phyloP scores from a whole-genome alignment of 2,329 filamentous ascomycete genomes.

The Colletotrichum liaoningense region DNA sequence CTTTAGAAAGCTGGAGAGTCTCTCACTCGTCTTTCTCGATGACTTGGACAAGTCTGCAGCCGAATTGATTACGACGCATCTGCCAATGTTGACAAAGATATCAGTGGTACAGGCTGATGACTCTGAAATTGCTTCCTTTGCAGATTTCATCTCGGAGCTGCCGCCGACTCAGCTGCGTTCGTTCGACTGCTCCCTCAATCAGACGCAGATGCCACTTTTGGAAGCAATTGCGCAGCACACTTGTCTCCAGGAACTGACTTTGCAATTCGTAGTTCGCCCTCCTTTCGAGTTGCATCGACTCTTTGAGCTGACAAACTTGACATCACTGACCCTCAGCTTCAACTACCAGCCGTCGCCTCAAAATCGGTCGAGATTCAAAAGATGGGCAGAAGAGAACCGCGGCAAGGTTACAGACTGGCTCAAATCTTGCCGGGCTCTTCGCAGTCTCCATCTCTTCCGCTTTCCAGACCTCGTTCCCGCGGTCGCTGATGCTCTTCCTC shows the following conservation, averaged over 20 bases:
- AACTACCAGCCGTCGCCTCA: background rate
- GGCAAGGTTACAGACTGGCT: background rate
- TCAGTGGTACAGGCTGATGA: background rate
- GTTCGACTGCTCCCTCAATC: constrained; percentile 1
- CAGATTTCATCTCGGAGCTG: background rate
- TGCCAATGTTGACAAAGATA: background rate
- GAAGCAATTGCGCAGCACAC: background rate
- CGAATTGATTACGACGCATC: background rate
- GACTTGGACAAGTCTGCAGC: background rate
- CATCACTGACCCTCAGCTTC: background rate
- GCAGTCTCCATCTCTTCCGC: constrained; percentile 8
- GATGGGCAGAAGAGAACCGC: background rate
- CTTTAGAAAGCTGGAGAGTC: background rate
- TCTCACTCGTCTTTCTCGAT: background rate
- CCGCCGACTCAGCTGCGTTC: background rate
- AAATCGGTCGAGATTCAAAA: background rate
- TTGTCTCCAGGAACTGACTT: background rate
- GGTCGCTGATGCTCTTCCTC: constrained; percentile 1
- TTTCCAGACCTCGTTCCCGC: constrained; percentile 16
- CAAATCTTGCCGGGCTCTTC: background rate
- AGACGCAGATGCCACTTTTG: background rate
- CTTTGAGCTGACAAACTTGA: background rate
- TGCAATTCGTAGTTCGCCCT: background rate
- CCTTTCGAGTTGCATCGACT: background rate
- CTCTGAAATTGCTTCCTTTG: background rate